Conservation (phyloP, 352 stramenopile genomes). For the Phytophthora pini region DNA sequence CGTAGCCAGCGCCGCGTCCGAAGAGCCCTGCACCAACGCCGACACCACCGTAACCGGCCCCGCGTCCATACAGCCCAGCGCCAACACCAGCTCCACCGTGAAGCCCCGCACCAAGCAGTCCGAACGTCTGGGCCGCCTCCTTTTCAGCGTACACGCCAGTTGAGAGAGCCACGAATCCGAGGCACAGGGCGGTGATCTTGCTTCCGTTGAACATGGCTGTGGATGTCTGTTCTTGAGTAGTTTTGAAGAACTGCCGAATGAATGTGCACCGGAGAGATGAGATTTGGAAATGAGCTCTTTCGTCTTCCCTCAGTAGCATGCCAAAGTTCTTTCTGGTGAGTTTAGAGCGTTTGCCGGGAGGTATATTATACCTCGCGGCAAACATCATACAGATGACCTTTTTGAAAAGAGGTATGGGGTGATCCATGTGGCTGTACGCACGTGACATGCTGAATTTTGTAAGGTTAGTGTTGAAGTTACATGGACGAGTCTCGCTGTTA, state of each 20-base stretch:
- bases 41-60: background rate
- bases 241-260: background rate
- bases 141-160: conserved; percentile 6
- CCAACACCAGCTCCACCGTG: conserved; percentile 4
- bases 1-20: background rate
- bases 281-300: conserved; percentile 18
- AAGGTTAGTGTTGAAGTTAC: too few species aligned
- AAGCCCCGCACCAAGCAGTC: conserved; percentile 7
- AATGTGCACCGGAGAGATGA: conserved; percentile 4
- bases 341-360: too few species aligned
- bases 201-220: conserved; percentile 15
- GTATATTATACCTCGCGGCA: too few species aligned
- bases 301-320: too few species aligned
- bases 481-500: too few species aligned
- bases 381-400: too few species aligned
- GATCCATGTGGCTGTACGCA: too few species aligned
- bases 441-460: too few species aligned
- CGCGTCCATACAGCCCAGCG: background rate
- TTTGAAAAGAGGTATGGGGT: too few species aligned
- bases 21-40: background rate
- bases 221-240: background rate
- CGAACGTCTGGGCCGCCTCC: conserved; percentile 25
- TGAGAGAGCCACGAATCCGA: conserved; percentile 11
- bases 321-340: too few species aligned
- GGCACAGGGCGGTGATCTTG: conserved; percentile 22